Evolutionary conservation across 2,329 filamentous ascomycete species (phyloP).

Genomic region (Sclerotinia spermophila): DNA sequence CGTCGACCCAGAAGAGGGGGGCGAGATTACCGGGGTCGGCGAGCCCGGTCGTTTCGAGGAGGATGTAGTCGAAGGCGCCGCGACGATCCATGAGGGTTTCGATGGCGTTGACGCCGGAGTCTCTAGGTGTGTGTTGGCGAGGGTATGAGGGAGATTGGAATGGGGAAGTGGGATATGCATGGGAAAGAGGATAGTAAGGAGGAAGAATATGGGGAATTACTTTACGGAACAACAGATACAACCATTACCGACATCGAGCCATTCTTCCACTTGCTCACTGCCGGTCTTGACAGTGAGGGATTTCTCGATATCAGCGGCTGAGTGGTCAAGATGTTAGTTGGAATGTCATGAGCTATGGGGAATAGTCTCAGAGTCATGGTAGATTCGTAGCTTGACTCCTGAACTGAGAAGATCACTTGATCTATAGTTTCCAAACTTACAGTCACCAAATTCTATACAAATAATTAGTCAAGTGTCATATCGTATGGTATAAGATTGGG

Average conservation of each 20-base stretch:
- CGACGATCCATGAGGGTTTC: conserved; percentile 93
- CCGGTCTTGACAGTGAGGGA: conserved; percentile 86
- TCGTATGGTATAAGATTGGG: neutral
- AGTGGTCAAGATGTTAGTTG: neutral
- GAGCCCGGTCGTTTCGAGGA: conserved; percentile 92
- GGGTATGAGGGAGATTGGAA: neutral
- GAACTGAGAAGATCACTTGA: neutral
- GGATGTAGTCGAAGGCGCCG: conserved; percentile 93
- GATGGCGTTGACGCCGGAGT: conserved; percentile 89
- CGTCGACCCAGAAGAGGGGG: conserved; percentile 96
- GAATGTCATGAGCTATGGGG: neutral
- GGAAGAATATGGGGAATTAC: conserved; percentile 42
- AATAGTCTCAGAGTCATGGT: neutral
- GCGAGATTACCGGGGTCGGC: conserved; percentile 95
- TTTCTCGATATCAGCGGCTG: conserved; percentile 89
- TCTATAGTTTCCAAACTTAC: conserved; percentile 45
- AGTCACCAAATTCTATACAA: conserved; percentile 70
- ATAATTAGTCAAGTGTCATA: conserved; percentile 20
- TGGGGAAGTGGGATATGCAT: neutral
- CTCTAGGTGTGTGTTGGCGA: conserved; percentile 48
- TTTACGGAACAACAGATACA: conserved; percentile 98
- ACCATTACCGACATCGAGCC: conserved; percentile 93
- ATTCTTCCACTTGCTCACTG: conserved; percentile 81
- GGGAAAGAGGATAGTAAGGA: neutral
- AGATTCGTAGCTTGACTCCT: neutral